Evolutionary conservation across 106 monocot species (phyloP).

Genomic region (Phalaenopsis equestris): DNA sequence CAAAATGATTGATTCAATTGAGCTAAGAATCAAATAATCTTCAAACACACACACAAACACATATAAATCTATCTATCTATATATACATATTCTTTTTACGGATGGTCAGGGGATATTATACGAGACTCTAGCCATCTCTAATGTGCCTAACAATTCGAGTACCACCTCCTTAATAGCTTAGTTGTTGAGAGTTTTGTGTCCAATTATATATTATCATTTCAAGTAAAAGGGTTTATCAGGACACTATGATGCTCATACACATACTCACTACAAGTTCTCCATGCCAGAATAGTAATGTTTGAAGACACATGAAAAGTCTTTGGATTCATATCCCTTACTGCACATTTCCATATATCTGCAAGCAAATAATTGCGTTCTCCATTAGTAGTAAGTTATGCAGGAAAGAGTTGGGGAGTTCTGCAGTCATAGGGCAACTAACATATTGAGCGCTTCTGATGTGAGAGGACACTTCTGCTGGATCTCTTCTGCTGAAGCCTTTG

Average conservation of each 20-base stretch:
- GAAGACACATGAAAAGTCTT: conserved; percentile 90
- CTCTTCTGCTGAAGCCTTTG: conserved; percentile 48
- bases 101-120: too few relatives aligned
- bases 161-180: not conserved
- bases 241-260: not conserved
- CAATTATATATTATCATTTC: not conserved
- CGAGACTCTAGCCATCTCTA: not conserved
- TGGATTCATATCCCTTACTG: conserved; percentile 39
- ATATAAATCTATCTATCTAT: too few relatives aligned
- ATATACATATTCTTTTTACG: too few relatives aligned
- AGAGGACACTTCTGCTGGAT: conserved; percentile 51
- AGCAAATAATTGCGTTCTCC: not conserved
- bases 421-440: conserved; percentile 32
- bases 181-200: not conserved
- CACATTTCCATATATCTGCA: conserved; percentile 68
- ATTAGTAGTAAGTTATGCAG: not conserved
- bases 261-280: conserved; percentile 23
- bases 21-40: not conserved
- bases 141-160: not conserved
- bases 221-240: not conserved
- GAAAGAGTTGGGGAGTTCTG: not conserved
- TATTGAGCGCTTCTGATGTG: conserved; percentile 39
- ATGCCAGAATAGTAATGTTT: conserved; percentile 61
- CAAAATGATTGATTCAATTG: not conserved
- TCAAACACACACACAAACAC: not conserved